These are phyloP conservation scores for Penicillium pulvis DNA, from an alignment of 495 filamentous ascomycete genomes.

Conservation along the genomic window DNA sequence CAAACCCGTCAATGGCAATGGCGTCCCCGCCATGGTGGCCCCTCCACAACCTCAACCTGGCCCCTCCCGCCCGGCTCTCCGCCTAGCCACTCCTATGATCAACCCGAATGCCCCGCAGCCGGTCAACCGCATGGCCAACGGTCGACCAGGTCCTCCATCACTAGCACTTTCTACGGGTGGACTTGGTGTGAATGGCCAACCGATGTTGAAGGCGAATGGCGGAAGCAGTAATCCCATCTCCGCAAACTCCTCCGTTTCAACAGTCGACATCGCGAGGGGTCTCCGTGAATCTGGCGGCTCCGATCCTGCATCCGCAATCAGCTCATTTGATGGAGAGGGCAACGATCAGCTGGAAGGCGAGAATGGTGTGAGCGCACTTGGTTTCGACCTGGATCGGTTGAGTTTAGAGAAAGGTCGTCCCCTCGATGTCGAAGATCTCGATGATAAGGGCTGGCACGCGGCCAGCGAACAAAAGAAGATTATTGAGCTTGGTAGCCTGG, in stretches of 20 bases:
- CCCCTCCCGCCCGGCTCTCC: conserved; percentile 59
- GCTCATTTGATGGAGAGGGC: conserved; percentile 71
- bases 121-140: conserved; percentile 48
- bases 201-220: conserved; percentile 68
- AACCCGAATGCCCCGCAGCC: conserved; percentile 62
- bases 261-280: conserved; percentile 71
- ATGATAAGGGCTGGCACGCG: conserved; percentile 93
- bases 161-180: conserved; percentile 49
- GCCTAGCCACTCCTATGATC: conserved; percentile 83
- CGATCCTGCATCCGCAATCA: conserved; percentile 87
- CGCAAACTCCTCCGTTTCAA: conserved; percentile 81
- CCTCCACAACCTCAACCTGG: conserved; percentile 38
- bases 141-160: conserved; percentile 54
- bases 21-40: conserved; percentile 26
- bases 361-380: conserved; percentile 62
- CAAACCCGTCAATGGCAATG: conserved; percentile 60
- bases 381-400: conserved; percentile 74
- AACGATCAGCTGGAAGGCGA: conserved; percentile 74
- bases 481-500: conserved; percentile 82
- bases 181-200: conserved; percentile 73
- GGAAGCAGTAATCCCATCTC: conserved; percentile 77
- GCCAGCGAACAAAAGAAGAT: conserved; percentile 88
- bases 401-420: conserved; percentile 77
- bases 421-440: conserved; percentile 88
- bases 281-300: conserved; percentile 62